Base-by-base conservation (phyloP, 1,284 basidiomycete species). In the Fomitopsis pinicola region DNA sequence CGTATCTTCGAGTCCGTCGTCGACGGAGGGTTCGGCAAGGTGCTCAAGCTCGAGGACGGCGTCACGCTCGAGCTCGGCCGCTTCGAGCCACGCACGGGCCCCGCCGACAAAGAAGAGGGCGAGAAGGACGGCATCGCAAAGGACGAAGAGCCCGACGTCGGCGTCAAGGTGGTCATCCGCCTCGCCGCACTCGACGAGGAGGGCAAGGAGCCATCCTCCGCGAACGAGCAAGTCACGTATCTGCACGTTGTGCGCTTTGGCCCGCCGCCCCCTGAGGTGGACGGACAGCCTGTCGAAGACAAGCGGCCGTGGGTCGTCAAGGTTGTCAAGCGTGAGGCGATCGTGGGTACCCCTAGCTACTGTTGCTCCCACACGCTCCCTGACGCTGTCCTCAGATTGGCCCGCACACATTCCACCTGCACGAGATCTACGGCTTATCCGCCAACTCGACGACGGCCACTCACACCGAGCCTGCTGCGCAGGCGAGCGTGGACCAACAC, bases 391-490 rank as follows among this genome's bases (percentile, higher is more conserved):
- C 7, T 50, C 65, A 89, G 85, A 96, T 96, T 69, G 94, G 94
- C 7, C 82, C 88, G 5, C 93, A 95, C 72, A 91, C 91, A 0
- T 96, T 96, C 85, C 89, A 95, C 57, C 80, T 96, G 30, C 94
- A 95, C 72, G 94, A 96, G 71, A 96, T 96, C 54, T 96, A 92
- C 67, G 94, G 94, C 55, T 83, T 96, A 2, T 85, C 89, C 0
- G 84, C 89, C 0, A 82, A 88, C 48, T 77, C 80, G 1, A 73
- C 82, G 9, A 67, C 76, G 0, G 67, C 74, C 5, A 59, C 77
- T 2, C 75, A 80, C 26, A 70, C 76, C 1, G 69, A 77, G 28
- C 71, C 76, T 78, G 67, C 77, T 78, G 63, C 64, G 72, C 53
- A 69, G 67, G 42, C 62, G 59, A 36, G 66, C 48, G 40, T 65